Evolutionary conservation across 2,329 filamentous ascomycete genomes (phyloP).

Genomic region (Magnaporthiopsis poae): DNA sequence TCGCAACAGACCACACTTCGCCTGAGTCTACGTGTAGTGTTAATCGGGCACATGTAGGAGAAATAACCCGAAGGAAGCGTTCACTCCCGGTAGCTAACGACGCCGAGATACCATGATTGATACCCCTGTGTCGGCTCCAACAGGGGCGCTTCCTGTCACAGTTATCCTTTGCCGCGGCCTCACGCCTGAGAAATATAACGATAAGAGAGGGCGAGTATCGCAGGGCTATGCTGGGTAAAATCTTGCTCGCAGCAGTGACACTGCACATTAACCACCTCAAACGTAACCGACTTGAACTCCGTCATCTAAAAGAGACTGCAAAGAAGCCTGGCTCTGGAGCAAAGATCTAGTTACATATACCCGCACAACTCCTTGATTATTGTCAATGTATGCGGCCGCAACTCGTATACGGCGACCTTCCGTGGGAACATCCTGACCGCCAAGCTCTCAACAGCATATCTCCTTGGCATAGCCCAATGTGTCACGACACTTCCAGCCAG

Average conservation of each 20-base stretch:
- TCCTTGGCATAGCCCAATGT: constrained; percentile 7
- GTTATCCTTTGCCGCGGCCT: too few species aligned
- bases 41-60: too few species aligned
- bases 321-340: background rate
- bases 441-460: background rate
- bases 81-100: too few species aligned
- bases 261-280: background rate
- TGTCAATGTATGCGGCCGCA: background rate
- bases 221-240: too few species aligned
- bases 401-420: constrained; percentile 5
- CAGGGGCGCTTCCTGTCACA: too few species aligned
- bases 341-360: constrained; percentile 1
- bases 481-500: constrained; percentile 4
- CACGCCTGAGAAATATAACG: too few species aligned
- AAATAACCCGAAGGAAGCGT: too few species aligned
- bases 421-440: background rate
- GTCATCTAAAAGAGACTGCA: background rate
- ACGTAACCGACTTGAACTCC: background rate
- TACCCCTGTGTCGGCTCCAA: too few species aligned
- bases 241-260: too few species aligned
- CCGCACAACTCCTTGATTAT: background rate
- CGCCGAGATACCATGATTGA: too few species aligned
- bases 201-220: too few species aligned
- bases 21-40: too few species aligned
- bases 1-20: background rate